phyloP scores from a whole-genome alignment of 2,329 filamentous ascomycete species.

The Karstenula rhodostoma region DNA sequence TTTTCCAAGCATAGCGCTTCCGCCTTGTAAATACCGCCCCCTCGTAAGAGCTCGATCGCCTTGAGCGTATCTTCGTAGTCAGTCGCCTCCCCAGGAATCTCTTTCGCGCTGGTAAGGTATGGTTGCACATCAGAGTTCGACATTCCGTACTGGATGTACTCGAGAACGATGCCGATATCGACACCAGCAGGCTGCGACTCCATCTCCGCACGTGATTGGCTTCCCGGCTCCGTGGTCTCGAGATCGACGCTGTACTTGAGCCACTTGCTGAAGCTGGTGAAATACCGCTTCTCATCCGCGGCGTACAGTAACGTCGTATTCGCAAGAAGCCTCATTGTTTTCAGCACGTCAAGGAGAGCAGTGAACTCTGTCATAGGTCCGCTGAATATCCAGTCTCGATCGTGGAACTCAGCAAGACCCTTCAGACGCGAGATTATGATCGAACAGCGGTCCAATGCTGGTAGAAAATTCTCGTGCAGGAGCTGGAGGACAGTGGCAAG shows the following conservation, averaged over 20 bases:
- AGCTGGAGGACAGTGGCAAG: slow-evolving; percentile 80
- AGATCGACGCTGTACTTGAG: slow-evolving; percentile 83
- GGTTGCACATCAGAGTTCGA: slow-evolving; percentile 69
- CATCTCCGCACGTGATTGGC: slow-evolving; percentile 70
- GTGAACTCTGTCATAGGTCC: slow-evolving; percentile 55
- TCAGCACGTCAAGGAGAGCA: slow-evolving; percentile 69
- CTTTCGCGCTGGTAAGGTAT: slow-evolving; percentile 61
- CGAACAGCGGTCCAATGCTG: slow-evolving; percentile 82
- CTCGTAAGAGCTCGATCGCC: slow-evolving; percentile 46
- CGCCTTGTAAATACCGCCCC: slow-evolving; percentile 54
- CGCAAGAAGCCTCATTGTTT: slow-evolving; percentile 76
- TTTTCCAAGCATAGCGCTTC: slow-evolving; percentile 53
- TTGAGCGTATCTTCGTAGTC: slow-evolving; percentile 46
- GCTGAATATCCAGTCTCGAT: slow-evolving; percentile 66
- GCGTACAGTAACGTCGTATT: slow-evolving; percentile 76
- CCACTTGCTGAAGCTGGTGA: slow-evolving; percentile 82
- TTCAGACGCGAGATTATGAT: slow-evolving; percentile 84
- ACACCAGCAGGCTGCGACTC: slow-evolving; percentile 79
- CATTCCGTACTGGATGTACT: slow-evolving; percentile 79
- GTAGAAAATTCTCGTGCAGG: slow-evolving; percentile 86
- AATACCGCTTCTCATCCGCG: slow-evolving; percentile 80
- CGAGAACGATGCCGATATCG: slow-evolving; percentile 75
- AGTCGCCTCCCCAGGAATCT: slow-evolving; percentile 17
- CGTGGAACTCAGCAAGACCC: slow-evolving; percentile 83
- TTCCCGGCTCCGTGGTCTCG: slow-evolving; percentile 69